Evolutionary conservation across 768 basidiomycete genomes (phyloP), one percentile per base, ranked within the genome.

Genomic region (Nidularia pulvinata): DNA sequence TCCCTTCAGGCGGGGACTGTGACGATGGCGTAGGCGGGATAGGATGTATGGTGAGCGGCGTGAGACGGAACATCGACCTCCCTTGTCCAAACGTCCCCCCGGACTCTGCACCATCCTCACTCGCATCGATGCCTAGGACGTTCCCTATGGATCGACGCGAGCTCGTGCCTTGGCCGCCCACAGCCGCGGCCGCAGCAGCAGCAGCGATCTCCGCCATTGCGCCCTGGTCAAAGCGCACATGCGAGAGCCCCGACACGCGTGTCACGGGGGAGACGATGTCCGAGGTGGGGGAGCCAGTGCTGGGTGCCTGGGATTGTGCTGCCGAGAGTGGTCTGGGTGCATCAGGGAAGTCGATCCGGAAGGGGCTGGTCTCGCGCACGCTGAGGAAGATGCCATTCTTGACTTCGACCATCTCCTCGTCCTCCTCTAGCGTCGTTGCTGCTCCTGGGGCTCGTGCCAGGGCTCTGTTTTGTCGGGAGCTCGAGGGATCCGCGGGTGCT

Each of bases 341-440:
- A 43, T 5, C 13, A 10, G 39, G 37, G 32, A 80, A 73, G 33
- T 80, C 75, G 37, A 81, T 63, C 35, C 63, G 67, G 61, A 82
- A 81, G 3, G 81, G 79, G 63, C 77, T 81, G n/a, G 69, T 68
- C 49, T 65, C 60, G 22, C 71, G 70, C 35, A 79, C 69, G 50
- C 61, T 62, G 39, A 79, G 68, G 46, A 71, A 66, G 2, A 56
- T 56, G 3, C 47, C 60, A 53, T 33, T 57, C 51, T 57, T 49
- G 33, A 57, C 58, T 33, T 48, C 52, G 14, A 47, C 54, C 9
- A 22, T 36, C 30, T 48, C 59, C 9, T 49, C 61, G 10, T 22
- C 25, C 7, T 46, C 14, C 25, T 25, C 45, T 30, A 30, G 25
- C 25, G 25, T 30, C 25, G 25, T 30, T 5, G 39, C 39, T 42